These are phyloP conservation scores for Fragaria nilgerrensis DNA, from an alignment of 306 rosid genomes.

Conservation along the genomic window DNA sequence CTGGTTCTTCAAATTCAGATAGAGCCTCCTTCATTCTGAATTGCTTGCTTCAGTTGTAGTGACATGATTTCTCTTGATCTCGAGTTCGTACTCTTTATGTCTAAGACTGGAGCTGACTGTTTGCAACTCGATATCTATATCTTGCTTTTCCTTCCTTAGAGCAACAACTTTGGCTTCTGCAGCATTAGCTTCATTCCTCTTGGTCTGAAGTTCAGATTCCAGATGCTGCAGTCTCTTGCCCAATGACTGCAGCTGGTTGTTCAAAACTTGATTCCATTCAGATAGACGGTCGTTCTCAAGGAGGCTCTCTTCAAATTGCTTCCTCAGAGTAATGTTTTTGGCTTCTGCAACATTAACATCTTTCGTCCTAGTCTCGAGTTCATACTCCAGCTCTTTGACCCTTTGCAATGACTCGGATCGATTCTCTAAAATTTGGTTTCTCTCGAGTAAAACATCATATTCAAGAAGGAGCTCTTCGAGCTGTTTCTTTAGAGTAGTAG, in stretches of 20 bases:
- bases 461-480: constrained; percentile 80
- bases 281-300: constrained; percentile 74
- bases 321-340: background rate
- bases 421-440: constrained; percentile 62
- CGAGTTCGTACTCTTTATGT: background rate
- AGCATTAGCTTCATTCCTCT: background rate
- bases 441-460: constrained; percentile 73
- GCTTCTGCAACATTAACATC: background rate
- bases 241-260: background rate
- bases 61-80: background rate
- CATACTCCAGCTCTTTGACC: background rate
- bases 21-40: constrained; percentile 42
- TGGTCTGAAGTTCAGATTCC: background rate
- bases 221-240: background rate
- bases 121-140: background rate
- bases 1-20: constrained; percentile 59
- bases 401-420: constrained; percentile 45
- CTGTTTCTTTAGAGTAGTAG: constrained; percentile 66
- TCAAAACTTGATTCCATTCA: constrained; percentile 46
- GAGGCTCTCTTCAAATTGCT: constrained; percentile 81
- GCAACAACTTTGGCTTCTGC: background rate
- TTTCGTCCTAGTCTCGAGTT: background rate
- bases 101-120: background rate
- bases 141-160: background rate
- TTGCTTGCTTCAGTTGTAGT: background rate